A percentile compares a stretch with the other conserved stretches of the same genome.
phyloP scores from a whole-genome alignment of 2,329 filamentous ascomycete genomes.

The Pseudogymnoascus sp. region DNA sequence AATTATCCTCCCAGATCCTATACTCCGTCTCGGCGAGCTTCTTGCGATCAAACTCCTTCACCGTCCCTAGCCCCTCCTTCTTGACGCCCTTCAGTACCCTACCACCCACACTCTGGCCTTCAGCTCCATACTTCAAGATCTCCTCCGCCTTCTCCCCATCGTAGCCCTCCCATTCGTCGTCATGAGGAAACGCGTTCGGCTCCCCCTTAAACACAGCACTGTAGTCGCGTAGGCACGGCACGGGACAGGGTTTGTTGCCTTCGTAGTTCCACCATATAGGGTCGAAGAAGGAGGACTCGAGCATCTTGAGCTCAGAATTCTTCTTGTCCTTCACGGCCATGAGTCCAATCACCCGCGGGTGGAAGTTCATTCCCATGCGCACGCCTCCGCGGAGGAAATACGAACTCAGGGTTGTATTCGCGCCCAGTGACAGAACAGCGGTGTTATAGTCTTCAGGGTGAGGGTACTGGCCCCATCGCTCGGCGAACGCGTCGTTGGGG shows the following conservation, averaged over 20 bases:
- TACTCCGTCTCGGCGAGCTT: constrained; percentile 34
- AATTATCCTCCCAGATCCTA: constrained; percentile 40
- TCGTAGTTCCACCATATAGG: constrained; percentile 47
- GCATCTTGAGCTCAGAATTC: constrained; percentile 45
- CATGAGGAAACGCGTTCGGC: constrained; percentile 33
- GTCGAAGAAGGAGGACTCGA: constrained; percentile 48
- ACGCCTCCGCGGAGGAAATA: constrained; percentile 47
- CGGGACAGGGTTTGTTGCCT: constrained; percentile 37
- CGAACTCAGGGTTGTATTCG: constrained; percentile 46
- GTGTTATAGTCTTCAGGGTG: constrained; percentile 48
- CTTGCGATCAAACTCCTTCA: constrained; percentile 21
- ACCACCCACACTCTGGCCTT: neutral
- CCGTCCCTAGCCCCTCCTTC: constrained; percentile 17
- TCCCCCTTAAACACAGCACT: constrained; percentile 43
- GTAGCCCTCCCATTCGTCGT: constrained; percentile 46
- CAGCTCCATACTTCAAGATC: constrained; percentile 11
- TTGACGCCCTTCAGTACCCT: neutral
- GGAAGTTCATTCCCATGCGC: constrained; percentile 49
- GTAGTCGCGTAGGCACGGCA: constrained; percentile 46
- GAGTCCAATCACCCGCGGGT: constrained; percentile 44
- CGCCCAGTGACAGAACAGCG: constrained; percentile 45
- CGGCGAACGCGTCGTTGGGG: constrained; percentile 41
- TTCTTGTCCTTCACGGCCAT: constrained; percentile 48
- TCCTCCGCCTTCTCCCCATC: constrained; percentile 35
- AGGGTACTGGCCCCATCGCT: constrained; percentile 45